These are phyloP conservation scores for Niveomyces coronatus DNA, from an alignment of 2,329 filamentous ascomycete species.

Conservation along the genomic window DNA sequence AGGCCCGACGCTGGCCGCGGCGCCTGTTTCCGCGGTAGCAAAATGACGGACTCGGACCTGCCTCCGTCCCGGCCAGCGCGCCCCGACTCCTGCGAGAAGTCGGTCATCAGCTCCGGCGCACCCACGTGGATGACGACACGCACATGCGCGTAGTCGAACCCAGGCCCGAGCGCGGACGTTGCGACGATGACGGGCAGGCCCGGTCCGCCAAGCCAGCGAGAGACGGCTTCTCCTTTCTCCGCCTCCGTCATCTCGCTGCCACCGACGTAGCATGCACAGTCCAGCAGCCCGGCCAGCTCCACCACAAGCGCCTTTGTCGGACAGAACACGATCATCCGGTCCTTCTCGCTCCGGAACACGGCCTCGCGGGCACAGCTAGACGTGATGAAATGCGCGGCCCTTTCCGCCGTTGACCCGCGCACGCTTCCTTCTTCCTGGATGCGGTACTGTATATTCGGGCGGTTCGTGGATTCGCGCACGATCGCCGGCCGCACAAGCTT, in stretches of 20 bases:
- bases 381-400: not conserved
- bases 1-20: not conserved
- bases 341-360: not conserved
- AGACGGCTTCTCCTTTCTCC: constrained; percentile 2
- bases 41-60: constrained; percentile 1
- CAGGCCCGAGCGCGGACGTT: constrained; percentile 1
- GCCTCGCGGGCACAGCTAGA: not conserved
- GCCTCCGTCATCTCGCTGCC: not conserved
- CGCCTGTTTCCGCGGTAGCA: constrained; percentile 3
- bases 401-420: not conserved
- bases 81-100: constrained; percentile 7
- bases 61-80: constrained; percentile 3
- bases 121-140: constrained; percentile 3
- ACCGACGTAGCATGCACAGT: constrained; percentile 1
- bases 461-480: constrained; percentile 7
- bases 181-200: constrained; percentile 4
- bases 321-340: constrained; percentile 6
- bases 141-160: constrained; percentile 7
- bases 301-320: constrained; percentile 2
- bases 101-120: constrained; percentile 1
- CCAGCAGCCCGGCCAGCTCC: constrained; percentile 1
- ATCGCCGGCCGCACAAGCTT: constrained; percentile 5
- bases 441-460: constrained; percentile 6
- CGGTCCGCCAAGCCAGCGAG: not conserved
- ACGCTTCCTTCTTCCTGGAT: not conserved